These are phyloP conservation scores for Komagataella populi DNA, from an alignment of 805 yeast genomes.

Conservation along the genomic window DNA sequence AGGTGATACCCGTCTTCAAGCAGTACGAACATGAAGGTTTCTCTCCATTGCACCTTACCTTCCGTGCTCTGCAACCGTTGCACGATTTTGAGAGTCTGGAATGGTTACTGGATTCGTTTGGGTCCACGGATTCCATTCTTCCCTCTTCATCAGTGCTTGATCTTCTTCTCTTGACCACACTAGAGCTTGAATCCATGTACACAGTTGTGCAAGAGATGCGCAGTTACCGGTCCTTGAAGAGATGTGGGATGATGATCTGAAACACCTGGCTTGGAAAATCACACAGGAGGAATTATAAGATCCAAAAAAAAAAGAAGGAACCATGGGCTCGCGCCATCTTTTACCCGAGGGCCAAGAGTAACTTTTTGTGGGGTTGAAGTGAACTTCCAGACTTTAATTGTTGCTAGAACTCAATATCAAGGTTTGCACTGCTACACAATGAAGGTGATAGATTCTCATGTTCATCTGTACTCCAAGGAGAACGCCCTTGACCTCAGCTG, in stretches of 20 bases:
- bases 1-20: background rate
- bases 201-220: background rate
- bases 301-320: too few relatives aligned
- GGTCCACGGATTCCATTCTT: background rate
- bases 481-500: constrained; percentile 17
- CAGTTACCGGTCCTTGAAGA: background rate
- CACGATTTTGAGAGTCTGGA: constrained; percentile 2
- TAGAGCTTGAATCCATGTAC: background rate
- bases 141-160: background rate
- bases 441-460: constrained; percentile 19
- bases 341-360: background rate
- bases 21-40: constrained; percentile 2
- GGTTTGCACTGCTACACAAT: background rate
- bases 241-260: background rate
- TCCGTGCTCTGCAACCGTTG: constrained; percentile 2
- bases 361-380: background rate
- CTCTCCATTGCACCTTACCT: constrained; percentile 3
- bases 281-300: background rate
- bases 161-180: background rate
- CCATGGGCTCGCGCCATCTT: background rate
- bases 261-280: background rate
- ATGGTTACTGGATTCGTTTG: background rate
- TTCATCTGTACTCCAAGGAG: constrained; percentile 18
- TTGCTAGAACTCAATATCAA: background rate
- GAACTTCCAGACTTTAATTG: background rate